These are phyloP conservation scores for Platanthera guangdongensis DNA, from an alignment of 106 monocot species.

Conservation along the genomic window DNA sequence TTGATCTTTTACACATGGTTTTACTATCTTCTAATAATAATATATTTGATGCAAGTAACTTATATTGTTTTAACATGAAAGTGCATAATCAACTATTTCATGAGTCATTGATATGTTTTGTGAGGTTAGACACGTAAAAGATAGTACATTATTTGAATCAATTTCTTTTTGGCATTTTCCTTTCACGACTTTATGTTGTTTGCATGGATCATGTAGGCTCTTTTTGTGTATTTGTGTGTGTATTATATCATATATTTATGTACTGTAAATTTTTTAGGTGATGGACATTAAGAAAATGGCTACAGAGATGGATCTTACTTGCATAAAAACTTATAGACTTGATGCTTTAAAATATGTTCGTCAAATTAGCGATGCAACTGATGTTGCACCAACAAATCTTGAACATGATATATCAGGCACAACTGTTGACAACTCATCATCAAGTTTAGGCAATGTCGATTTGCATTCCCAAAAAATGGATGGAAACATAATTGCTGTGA, in stretches of 20 bases:
- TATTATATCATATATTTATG: too few relatives aligned
- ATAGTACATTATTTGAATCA: too few relatives aligned
- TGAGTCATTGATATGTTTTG: too few relatives aligned
- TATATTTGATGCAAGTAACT: too few relatives aligned
- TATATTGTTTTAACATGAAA: not conserved
- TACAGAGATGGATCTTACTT: slow-evolving; percentile 83
- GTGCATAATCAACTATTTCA: too few relatives aligned
- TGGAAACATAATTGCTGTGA: not conserved
- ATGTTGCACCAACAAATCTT: not conserved
- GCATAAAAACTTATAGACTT: slow-evolving; percentile 67
- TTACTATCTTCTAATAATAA: too few relatives aligned
- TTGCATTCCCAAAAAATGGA: not conserved
- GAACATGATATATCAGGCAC: slow-evolving; percentile 9
- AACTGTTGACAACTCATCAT: not conserved
- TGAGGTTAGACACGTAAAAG: too few relatives aligned
- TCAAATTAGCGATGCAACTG: slow-evolving; percentile 7
- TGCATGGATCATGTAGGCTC: too few relatives aligned
- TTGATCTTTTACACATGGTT: too few relatives aligned
- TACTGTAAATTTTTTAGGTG: slow-evolving; percentile 38
- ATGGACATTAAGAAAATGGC: slow-evolving; percentile 51
- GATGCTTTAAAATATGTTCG: slow-evolving; percentile 75
- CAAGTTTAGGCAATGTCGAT: not conserved
- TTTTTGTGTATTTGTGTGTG: too few relatives aligned
- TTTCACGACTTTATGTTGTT: not conserved
- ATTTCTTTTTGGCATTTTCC: too few relatives aligned